A percentile compares a stretch with the other conserved stretches of the same genome.
These are phyloP conservation scores for Betula pendula DNA, from an alignment of 306 rosid species.

Conservation along the genomic window DNA sequence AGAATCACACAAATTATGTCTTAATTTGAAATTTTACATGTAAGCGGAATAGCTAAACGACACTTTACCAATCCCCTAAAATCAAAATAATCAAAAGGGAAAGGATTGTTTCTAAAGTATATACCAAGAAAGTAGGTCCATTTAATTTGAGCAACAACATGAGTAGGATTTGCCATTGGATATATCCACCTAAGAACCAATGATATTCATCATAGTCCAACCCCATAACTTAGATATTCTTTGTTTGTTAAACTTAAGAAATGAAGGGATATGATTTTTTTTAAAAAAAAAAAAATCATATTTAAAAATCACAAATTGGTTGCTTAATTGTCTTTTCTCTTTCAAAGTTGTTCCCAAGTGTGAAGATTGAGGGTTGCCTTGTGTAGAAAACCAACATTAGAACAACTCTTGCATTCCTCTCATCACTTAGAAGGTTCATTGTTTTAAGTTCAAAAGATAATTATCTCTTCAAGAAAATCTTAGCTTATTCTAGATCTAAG, in stretches of 20 bases:
- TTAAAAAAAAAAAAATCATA: not conserved
- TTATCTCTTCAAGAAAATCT: slow-evolving; percentile 10
- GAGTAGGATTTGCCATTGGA: slow-evolving; percentile 6
- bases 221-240: not conserved
- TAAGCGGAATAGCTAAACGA: too few species aligned
- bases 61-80: too few species aligned
- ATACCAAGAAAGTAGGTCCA: too few species aligned
- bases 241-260: not conserved
- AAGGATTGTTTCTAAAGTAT: too few species aligned
- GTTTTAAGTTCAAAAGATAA: not conserved
- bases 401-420: not conserved
- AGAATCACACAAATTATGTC: too few species aligned
- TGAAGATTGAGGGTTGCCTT: slow-evolving; percentile 6
- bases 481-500: slow-evolving; percentile 4
- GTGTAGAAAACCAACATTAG: not conserved
- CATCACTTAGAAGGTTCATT: slow-evolving; percentile 6
- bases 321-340: slow-evolving; percentile 11
- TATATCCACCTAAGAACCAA: not conserved
- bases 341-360: not conserved
- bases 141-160: slow-evolving; percentile 7
- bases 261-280: not conserved
- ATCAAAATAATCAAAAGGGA: too few species aligned
- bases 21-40: too few species aligned
- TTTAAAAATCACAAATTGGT: not conserved
- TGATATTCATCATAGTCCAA: not conserved